Percentiles rank a stretch among this genome's conserved stretches.
phyloP scores from a whole-genome alignment of 2,329 filamentous ascomycete species.

The Seiridium cupressi region DNA sequence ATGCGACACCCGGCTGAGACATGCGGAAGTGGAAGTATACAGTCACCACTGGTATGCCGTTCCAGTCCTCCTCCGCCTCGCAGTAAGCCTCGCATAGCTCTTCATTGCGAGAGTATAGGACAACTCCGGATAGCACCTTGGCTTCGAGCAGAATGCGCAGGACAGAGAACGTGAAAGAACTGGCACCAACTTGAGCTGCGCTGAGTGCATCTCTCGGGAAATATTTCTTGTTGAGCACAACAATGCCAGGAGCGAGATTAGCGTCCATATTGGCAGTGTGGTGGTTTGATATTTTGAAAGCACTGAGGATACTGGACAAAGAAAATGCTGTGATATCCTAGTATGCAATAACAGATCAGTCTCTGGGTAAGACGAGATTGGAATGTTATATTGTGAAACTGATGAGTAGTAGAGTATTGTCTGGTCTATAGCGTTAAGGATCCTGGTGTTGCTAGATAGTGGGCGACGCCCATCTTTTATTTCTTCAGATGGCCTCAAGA shows the following conservation, averaged over 20 bases:
- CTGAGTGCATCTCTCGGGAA: conserved; percentile 2
- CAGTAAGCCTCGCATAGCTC: not conserved
- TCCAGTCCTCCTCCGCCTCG: not conserved
- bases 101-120: conserved; percentile 6
- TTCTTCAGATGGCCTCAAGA: too few species aligned
- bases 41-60: conserved; percentile 1
- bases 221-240: conserved; percentile 9
- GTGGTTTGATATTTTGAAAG: not conserved
- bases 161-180: conserved; percentile 4
- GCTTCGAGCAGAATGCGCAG: conserved; percentile 1
- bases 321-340: too few species aligned
- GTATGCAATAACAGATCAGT: too few species aligned
- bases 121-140: not conserved
- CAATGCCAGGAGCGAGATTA: conserved; percentile 2
- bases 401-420: too few species aligned
- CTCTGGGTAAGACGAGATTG: too few species aligned
- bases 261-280: not conserved
- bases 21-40: conserved; percentile 9
- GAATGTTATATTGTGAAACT: too few species aligned
- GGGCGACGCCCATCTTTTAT: too few species aligned
- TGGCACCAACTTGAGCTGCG: conserved; percentile 7
- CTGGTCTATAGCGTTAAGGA: too few species aligned
- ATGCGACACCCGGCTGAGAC: not conserved
- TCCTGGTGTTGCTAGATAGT: too few species aligned
- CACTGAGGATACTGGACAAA: too few species aligned